phyloP scores from a whole-genome alignment of 805 yeast genomes.

The Candida pseudoglaebosa region DNA sequence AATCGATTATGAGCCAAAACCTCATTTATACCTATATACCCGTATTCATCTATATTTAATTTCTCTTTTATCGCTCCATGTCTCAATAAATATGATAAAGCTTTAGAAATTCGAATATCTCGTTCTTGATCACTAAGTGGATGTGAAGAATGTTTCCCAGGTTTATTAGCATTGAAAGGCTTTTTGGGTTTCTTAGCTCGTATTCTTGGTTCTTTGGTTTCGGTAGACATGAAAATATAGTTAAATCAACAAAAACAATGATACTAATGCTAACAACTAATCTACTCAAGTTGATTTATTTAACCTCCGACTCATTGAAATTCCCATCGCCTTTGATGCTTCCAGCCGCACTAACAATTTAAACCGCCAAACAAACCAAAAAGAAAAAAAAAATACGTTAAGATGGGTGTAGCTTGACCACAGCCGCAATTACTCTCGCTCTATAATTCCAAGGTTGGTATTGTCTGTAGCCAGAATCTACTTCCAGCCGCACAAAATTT shows the following conservation, averaged over 20 bases:
- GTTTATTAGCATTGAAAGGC: background rate
- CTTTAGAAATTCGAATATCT: constrained; percentile 61
- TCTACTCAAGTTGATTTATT: background rate
- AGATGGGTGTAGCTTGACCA: too few species aligned
- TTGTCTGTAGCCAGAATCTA: too few species aligned
- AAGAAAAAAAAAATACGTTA: too few species aligned
- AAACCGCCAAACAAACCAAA: too few species aligned
- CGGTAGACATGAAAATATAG: background rate
- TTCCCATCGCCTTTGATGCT: too few species aligned
- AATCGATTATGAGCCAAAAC: constrained; percentile 56
- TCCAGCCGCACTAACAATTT: too few species aligned
- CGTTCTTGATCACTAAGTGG: constrained; percentile 21
- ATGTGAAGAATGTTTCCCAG: background rate
- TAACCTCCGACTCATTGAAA: too few species aligned
- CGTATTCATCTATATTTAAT: constrained; percentile 59
- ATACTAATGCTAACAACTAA: too few species aligned
- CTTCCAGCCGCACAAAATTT: too few species aligned
- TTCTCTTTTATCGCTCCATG: constrained; percentile 78
- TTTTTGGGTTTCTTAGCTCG: background rate
- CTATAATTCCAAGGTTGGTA: too few species aligned
- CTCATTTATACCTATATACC: constrained; percentile 56
- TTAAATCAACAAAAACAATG: too few species aligned
- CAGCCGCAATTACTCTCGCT: too few species aligned
- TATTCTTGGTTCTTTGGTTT: background rate
- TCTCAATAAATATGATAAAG: constrained; percentile 73